Percentiles rank a stretch among this genome's conserved stretches.
Conservation (phyloP, 1,284 basidiomycete genomes). For the Earliella scabrosa region DNA sequence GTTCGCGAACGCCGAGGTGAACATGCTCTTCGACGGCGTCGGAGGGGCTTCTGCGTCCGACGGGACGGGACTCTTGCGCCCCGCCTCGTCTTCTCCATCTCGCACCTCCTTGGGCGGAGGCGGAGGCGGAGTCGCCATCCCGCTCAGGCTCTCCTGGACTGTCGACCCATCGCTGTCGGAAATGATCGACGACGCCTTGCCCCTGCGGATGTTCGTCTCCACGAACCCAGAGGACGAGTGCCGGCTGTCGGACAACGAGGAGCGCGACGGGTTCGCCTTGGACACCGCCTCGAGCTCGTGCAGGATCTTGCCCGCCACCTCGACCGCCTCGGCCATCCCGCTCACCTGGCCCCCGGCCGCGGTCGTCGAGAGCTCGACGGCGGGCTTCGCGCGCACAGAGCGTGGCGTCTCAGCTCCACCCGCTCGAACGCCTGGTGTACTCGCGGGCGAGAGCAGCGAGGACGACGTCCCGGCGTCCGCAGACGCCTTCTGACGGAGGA, state of each 20-base stretch:
- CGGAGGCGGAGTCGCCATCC: conserved; percentile 24
- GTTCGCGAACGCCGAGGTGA: conserved; percentile 52
- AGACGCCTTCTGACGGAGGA: conserved; percentile 55
- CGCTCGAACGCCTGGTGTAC: conserved; percentile 9
- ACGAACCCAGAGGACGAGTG: conserved; percentile 34
- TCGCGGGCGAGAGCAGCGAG: conserved; percentile 1
- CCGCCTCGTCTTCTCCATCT: conserved; percentile 2
- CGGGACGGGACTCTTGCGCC: not conserved
- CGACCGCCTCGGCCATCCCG: conserved; percentile 39
- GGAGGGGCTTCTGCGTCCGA: conserved; percentile 6
- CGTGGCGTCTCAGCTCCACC: conserved; percentile 36
- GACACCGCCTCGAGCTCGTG: conserved; percentile 49
- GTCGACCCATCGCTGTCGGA: conserved; percentile 44
- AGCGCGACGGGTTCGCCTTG: conserved; percentile 20
- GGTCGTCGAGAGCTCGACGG: conserved; percentile 56
- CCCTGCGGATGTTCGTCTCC: conserved; percentile 44
- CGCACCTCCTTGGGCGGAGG: conserved; percentile 34
- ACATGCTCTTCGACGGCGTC: conserved; percentile 33
- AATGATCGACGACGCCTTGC: conserved; percentile 44
- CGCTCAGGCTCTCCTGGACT: conserved; percentile 27
- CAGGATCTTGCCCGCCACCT: conserved; percentile 50
- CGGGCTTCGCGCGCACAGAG: conserved; percentile 61
- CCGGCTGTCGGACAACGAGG: conserved; percentile 28
- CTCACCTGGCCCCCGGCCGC: conserved; percentile 55
- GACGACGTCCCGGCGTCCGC: conserved; percentile 28